phyloP scores from a whole-genome alignment of 2,329 filamentous ascomycete species.

The Leptoxyphium fumago region DNA sequence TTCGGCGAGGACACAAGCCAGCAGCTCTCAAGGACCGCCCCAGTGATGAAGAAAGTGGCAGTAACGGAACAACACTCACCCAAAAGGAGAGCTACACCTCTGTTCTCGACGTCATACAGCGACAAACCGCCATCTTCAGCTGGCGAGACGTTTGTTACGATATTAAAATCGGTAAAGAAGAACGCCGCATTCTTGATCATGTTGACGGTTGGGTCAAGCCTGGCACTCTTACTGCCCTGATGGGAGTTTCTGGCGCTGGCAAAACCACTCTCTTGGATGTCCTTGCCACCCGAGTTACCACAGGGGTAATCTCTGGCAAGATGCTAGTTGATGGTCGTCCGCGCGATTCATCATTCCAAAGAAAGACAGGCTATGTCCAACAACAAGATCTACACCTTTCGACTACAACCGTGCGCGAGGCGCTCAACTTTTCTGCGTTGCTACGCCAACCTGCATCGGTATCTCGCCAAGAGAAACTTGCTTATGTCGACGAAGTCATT shows the following conservation, averaged over 20 bases:
- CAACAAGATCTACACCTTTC: constrained; percentile 82
- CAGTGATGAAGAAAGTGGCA: constrained; percentile 23
- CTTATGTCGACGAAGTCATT: constrained; percentile 82
- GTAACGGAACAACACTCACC: constrained; percentile 10
- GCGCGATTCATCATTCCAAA: constrained; percentile 71
- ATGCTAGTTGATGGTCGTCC: constrained; percentile 69
- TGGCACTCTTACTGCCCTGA: constrained; percentile 63
- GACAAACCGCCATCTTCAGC: constrained; percentile 66
- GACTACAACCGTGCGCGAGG: constrained; percentile 77
- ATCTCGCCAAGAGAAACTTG: constrained; percentile 62
- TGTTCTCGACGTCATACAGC: constrained; percentile 35
- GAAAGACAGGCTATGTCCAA: constrained; percentile 83
- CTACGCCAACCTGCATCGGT: constrained; percentile 68
- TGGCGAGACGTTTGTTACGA: constrained; percentile 72
- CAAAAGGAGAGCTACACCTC: constrained; percentile 24
- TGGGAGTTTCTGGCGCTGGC: constrained; percentile 86
- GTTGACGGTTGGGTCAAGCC: constrained; percentile 92
- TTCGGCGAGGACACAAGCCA: constrained; percentile 23
- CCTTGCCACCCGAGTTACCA: constrained; percentile 69
- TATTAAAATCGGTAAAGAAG: constrained; percentile 66
- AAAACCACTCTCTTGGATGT: constrained; percentile 86
- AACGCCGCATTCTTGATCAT: constrained; percentile 63
- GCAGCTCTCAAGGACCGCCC: constrained; percentile 34
- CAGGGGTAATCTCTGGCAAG: constrained; percentile 76
- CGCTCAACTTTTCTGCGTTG: constrained; percentile 70